A percentile compares a stretch with the other conserved stretches of the same genome.
Conservation (phyloP, 2,329 filamentous ascomycete genomes). For the Emydomyces testavorans region DNA sequence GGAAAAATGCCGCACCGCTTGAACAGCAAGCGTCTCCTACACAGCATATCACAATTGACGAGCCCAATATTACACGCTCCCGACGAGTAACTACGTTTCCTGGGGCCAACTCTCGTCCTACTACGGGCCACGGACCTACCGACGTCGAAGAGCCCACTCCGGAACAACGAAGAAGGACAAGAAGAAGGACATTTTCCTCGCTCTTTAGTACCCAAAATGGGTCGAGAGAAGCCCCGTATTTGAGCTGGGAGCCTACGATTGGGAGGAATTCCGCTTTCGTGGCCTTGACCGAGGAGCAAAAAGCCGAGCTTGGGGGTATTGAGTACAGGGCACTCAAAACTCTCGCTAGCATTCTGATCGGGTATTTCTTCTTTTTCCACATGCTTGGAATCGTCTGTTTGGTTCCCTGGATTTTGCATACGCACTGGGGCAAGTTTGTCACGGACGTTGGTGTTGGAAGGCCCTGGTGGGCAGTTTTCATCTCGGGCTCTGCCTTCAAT, state of each 20-base stretch:
- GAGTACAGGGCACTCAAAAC: constrained; percentile 90
- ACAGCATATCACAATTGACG: constrained; percentile 39
- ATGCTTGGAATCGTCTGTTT: constrained; percentile 62
- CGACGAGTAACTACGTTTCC: constrained; percentile 30
- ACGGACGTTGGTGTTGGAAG: constrained; percentile 49
- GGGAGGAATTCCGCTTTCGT: constrained; percentile 89
- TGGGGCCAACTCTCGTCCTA: constrained; percentile 30
- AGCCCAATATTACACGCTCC: constrained; percentile 31
- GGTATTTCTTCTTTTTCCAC: constrained; percentile 77
- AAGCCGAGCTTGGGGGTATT: constrained; percentile 90
- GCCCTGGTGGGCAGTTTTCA: constrained; percentile 89
- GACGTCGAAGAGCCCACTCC: constrained; percentile 19
- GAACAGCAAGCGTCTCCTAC: constrained; percentile 23
- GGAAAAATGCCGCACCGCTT: constrained; percentile 16
- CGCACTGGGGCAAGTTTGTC: constrained; percentile 56
- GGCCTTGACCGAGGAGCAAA: constrained; percentile 75
- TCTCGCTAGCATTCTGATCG: constrained; percentile 62
- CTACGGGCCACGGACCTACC: constrained; percentile 22
- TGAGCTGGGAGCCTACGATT: constrained; percentile 87
- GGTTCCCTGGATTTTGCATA: constrained; percentile 66
- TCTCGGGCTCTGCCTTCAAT: constrained; percentile 76
- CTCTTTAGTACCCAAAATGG: constrained; percentile 30
- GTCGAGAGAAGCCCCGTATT: constrained; percentile 59
- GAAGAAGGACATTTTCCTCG: constrained; percentile 25
- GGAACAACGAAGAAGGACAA: constrained; percentile 18